Conservation (phyloP, 768 basidiomycete genomes). For the Saitozyma sp. region DNA sequence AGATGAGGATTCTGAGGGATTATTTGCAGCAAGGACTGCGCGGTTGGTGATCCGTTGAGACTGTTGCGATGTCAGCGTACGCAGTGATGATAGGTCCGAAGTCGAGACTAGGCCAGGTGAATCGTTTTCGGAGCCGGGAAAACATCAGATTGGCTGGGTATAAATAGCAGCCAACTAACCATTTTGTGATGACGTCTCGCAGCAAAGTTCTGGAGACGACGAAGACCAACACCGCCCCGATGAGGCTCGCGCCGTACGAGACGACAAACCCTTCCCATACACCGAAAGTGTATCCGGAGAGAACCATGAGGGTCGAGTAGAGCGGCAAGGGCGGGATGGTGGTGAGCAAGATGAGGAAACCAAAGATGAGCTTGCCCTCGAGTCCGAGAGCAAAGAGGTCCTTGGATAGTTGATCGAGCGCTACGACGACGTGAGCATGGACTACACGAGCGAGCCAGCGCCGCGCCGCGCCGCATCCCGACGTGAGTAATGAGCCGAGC, state of each 20-base stretch:
- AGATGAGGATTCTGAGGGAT: constrained; percentile 84
- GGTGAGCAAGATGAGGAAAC: constrained; percentile 53
- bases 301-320: constrained; percentile 87
- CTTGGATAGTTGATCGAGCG: constrained; percentile 75
- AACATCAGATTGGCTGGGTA: background rate
- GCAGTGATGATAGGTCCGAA: background rate
- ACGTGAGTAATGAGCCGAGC: background rate
- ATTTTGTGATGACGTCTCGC: constrained; percentile 65
- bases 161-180: constrained; percentile 25
- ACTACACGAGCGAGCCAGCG: constrained; percentile 6
- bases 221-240: constrained; percentile 82
- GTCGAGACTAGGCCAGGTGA: background rate
- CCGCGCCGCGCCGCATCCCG: background rate
- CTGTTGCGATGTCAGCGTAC: constrained; percentile 52
- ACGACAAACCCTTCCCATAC: constrained; percentile 77
- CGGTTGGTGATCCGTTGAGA: constrained; percentile 68
- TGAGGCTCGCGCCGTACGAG: constrained; percentile 81
- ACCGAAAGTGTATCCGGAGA: constrained; percentile 89
- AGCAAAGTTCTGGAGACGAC: constrained; percentile 67
- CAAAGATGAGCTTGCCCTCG: constrained; percentile 76
- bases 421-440: constrained; percentile 54
- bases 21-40: constrained; percentile 78
- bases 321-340: constrained; percentile 72
- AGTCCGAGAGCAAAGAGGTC: constrained; percentile 72
- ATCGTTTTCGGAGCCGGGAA: background rate